Conservation (phyloP, 306 rosid species). For the Quercus agrifolia region DNA sequence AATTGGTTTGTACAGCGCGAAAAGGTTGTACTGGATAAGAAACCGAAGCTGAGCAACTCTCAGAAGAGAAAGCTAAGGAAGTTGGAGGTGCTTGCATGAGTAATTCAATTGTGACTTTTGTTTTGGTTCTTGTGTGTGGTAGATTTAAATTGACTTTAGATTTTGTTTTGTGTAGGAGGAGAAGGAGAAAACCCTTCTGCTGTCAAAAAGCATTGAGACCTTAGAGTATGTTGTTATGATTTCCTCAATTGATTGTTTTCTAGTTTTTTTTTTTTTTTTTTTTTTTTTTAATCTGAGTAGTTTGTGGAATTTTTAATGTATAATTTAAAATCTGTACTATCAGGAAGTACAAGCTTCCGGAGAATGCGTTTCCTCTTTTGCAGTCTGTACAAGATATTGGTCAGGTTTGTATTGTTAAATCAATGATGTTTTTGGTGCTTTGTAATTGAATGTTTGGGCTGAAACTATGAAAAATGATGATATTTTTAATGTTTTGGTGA, state of each 20-base stretch:
- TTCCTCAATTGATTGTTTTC: background rate
- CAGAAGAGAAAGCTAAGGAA: constrained; percentile 70
- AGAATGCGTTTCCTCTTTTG: constrained; percentile 63
- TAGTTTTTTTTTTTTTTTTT: background rate
- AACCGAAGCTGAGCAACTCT: constrained; percentile 61
- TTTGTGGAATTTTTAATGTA: constrained; percentile 7
- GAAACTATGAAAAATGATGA: background rate
- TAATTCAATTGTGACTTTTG: constrained; percentile 6
- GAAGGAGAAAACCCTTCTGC: constrained; percentile 51
- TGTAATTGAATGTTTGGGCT: background rate
- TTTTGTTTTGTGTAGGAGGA: constrained; percentile 49
- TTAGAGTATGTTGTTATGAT: constrained; percentile 49
- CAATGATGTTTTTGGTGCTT: background rate
- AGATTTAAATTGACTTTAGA: constrained; percentile 12
- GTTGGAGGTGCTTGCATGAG: constrained; percentile 54
- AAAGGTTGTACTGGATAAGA: constrained; percentile 28
- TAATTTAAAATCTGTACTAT: constrained; percentile 6
- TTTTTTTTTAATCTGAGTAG: background rate
- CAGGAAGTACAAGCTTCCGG: constrained; percentile 78
- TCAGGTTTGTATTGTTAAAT: constrained; percentile 49
- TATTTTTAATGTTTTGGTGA: background rate
- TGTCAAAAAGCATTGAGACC: constrained; percentile 56
- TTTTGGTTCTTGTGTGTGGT: constrained; percentile 12
- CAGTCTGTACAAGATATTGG: constrained; percentile 60
- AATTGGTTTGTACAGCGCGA: constrained; percentile 26